phyloP scores from a whole-genome alignment of 2,329 filamentous ascomycete species.

The Myriosclerotinia scirpicola region DNA sequence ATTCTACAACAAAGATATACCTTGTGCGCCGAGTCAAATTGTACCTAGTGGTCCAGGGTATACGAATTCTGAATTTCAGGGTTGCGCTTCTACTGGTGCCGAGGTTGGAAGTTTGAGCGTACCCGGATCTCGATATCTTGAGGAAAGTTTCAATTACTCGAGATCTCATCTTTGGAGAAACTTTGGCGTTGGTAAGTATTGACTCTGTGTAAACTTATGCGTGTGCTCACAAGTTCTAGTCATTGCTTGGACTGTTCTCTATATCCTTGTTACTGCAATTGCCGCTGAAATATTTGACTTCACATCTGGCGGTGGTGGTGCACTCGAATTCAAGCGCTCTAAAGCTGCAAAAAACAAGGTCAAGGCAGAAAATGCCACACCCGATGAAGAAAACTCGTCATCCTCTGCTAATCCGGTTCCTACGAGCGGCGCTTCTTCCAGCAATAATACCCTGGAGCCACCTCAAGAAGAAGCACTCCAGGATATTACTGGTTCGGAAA shows the following conservation, averaged over 20 bases:
- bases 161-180: slow-evolving; percentile 63
- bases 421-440: slow-evolving; percentile 39
- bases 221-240: slow-evolving; percentile 42
- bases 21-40: slow-evolving; percentile 56
- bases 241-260: slow-evolving; percentile 72
- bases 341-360: slow-evolving; percentile 57
- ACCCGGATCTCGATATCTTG: slow-evolving; percentile 54
- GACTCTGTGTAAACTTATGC: neutral
- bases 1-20: slow-evolving; percentile 56
- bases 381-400: slow-evolving; percentile 54
- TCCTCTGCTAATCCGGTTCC: neutral
- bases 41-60: slow-evolving; percentile 58
- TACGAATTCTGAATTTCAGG: slow-evolving; percentile 56
- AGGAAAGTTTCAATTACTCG: slow-evolving; percentile 56
- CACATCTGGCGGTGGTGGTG: slow-evolving; percentile 61
- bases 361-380: slow-evolving; percentile 45
- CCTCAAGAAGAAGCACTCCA: slow-evolving; percentile 46
- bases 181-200: slow-evolving; percentile 51
- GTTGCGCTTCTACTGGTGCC: slow-evolving; percentile 62
- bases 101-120: slow-evolving; percentile 51
- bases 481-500: slow-evolving; percentile 56
- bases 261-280: slow-evolving; percentile 68
- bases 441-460: slow-evolving; percentile 21
- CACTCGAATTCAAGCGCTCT: slow-evolving; percentile 70
- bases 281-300: slow-evolving; percentile 70